phyloP scores from a whole-genome alignment of 192 early-diverging fungal species.

The Linnemannia elongata region DNA sequence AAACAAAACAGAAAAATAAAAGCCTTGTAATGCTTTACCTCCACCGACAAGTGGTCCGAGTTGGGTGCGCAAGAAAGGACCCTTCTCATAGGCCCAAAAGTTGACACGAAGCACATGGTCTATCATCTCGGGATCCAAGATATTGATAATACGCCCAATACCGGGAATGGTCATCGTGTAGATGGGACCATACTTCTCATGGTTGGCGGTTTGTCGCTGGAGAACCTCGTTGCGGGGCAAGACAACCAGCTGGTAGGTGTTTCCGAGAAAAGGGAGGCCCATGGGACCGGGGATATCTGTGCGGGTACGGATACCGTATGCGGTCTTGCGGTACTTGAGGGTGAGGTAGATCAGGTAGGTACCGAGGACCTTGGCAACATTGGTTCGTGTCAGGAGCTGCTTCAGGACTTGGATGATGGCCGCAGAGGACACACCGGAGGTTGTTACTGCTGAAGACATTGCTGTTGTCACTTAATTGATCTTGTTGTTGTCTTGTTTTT shows the following conservation, averaged over 20 bases:
- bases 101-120: slow-evolving; percentile 50
- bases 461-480: not conserved
- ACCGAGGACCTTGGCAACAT: slow-evolving; percentile 23
- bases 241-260: slow-evolving; percentile 16
- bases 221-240: slow-evolving; percentile 25
- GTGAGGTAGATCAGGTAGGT: slow-evolving; percentile 31
- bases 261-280: slow-evolving; percentile 35
- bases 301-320: slow-evolving; percentile 20
- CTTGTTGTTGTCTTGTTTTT: not conserved
- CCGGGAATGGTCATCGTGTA: slow-evolving; percentile 40
- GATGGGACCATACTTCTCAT: slow-evolving; percentile 35
- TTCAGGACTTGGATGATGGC: slow-evolving; percentile 9
- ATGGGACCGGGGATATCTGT: slow-evolving; percentile 32
- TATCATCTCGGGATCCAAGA: slow-evolving; percentile 32
- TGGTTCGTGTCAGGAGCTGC: slow-evolving; percentile 15
- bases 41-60: slow-evolving; percentile 41
- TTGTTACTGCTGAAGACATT: not conserved
- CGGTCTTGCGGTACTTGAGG: slow-evolving; percentile 43
- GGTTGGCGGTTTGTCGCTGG: slow-evolving; percentile 31
- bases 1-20: not conserved
- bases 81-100: slow-evolving; percentile 58
- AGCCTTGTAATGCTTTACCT: slow-evolving; percentile 20
- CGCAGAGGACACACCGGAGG: not conserved
- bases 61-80: slow-evolving; percentile 16
- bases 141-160: slow-evolving; percentile 35